Base-by-base conservation (phyloP, 768 basidiomycete genomes). In the Rhodotorula taiwanensis region DNA sequence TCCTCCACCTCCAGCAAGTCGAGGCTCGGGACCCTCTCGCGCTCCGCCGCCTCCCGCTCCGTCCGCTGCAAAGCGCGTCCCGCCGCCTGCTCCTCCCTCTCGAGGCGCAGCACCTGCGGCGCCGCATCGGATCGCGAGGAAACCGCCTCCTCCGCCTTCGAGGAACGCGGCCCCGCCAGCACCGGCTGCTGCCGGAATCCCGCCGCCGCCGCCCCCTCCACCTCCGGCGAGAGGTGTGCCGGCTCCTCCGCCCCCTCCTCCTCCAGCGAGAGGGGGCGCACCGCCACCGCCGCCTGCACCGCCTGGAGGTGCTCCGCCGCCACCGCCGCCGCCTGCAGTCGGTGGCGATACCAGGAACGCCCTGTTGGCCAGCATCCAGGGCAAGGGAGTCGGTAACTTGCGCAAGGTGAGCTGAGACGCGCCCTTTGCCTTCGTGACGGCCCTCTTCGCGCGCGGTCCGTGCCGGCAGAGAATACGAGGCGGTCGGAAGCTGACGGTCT, bases 351-450 rank as follows among this genome's bases (percentile, higher is more conserved):
- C 83, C 9, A 82, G 88, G 28, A 75, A 72, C 33, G 84, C 84
- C 48, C 78, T 94, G 4, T 78, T 93, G 45, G 85, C 84, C 0
- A 86, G 85, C 18, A 93, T 94, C 66, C 86, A 87, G 76, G 88
- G 88, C 42, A 85, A 84, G 72, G 86, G 89, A 43, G 78, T 91
- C 1, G 81, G 84, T 69, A 79, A 81, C 5, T 79, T 94, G 54
- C 81, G 81, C 65, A 89, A 87, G 77, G 76, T 77, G n/a, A 36
- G 52, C 45, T 36, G 2, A 8, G 16, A 20, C 20, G n/a, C n/a
- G n/a, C n/a, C n/a, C n/a, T n/a, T n/a, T n/a, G n/a, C n/a, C n/a
- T n/a, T n/a, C n/a, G n/a, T n/a, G n/a, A n/a, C n/a, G n/a, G n/a
- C n/a, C n/a, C n/a, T n/a, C n/a, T n/a, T n/a, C n/a, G n/a, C n/a